Base-by-base conservation (phyloP, 495 filamentous ascomycete species). In the Hyaloscypha hepaticicola region DNA sequence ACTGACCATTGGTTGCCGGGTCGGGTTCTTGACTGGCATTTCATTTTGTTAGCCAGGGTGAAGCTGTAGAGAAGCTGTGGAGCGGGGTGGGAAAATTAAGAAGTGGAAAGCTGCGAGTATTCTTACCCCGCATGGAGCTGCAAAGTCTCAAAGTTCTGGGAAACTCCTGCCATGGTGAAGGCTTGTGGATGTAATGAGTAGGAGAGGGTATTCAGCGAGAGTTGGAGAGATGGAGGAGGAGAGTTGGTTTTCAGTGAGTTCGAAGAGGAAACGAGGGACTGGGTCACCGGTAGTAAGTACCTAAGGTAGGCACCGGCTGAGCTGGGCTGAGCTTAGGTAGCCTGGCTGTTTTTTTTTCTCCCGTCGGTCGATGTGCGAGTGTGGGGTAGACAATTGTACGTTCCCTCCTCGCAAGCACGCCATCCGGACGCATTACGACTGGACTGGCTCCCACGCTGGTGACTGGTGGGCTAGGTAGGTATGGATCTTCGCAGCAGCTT, bases 121-220 rank as follows among this genome's bases (percentile, higher is more conserved):
- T 73, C 81, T 56, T 86, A 95, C 92, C 94, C 94, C 74, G 93
- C 95, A 77, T 99, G 95, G 66, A 99, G 84, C 80, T 97, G 96
- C 72, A 97, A 88, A 60, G 95, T 97, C 83, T 97, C 95, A 69
- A 99, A 99, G 69, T 83, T 73, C 68, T 75, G 77, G 73, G 74
- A 58, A 25, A 58, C 58, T 27, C 22, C 22, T 22, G 63, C 34
- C 63, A 65, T 65, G 31, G 29, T 59, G 63, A 41, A 29, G 28
- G 4, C 25, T 64, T 25, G 51, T 38, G n/a, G 22, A 16, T 11
- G 12, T 56, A 0, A 16, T 33, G 53, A 1, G 48, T 12, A 24
- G 51, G 14, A 26, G 45, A 33, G 25, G 19, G 24, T 12, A 21
- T 19, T 33, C 1, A 33, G 14, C 33, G 22, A 8, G 34, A 3